Conservation (phyloP, 2,329 filamentous ascomycete genomes). For the Eurotiales sp. region DNA sequence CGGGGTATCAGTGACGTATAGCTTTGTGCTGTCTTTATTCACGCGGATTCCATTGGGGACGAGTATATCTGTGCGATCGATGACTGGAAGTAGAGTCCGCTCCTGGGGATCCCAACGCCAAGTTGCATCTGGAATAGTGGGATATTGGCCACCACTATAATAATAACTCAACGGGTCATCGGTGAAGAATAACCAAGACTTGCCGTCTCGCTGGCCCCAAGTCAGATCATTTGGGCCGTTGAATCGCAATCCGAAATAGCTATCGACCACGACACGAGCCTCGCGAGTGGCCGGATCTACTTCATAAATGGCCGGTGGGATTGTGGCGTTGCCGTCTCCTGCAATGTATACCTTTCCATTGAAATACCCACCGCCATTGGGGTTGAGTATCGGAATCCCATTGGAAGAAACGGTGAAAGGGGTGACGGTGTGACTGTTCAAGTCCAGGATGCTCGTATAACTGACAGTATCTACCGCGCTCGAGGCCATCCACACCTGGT, state of each 20-base stretch:
- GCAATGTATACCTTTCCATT: conserved; percentile 1
- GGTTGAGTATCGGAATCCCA: neutral
- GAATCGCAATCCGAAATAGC: conserved; percentile 1
- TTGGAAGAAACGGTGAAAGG: neutral
- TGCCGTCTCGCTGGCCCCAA: neutral
- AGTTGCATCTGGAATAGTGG: neutral
- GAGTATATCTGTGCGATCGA: neutral
- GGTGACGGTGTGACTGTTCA: neutral
- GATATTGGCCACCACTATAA: neutral
- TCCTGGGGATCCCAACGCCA: neutral
- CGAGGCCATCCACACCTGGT: neutral
- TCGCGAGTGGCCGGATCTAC: neutral
- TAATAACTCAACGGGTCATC: conserved; percentile 3
- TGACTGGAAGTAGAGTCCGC: neutral
- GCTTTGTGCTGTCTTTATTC: conserved; percentile 1
- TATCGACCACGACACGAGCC: neutral
- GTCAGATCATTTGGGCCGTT: conserved; percentile 1
- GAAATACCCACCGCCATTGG: conserved; percentile 1
- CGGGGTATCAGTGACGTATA: neutral
- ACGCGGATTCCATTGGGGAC: neutral
- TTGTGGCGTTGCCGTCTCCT: neutral
- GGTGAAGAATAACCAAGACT: conserved; percentile 1
- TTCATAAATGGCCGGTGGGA: neutral
- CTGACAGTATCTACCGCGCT: neutral
- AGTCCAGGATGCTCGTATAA: neutral